phyloP scores from a whole-genome alignment of 805 yeast species.

The Spathaspora hagerdaliae region DNA sequence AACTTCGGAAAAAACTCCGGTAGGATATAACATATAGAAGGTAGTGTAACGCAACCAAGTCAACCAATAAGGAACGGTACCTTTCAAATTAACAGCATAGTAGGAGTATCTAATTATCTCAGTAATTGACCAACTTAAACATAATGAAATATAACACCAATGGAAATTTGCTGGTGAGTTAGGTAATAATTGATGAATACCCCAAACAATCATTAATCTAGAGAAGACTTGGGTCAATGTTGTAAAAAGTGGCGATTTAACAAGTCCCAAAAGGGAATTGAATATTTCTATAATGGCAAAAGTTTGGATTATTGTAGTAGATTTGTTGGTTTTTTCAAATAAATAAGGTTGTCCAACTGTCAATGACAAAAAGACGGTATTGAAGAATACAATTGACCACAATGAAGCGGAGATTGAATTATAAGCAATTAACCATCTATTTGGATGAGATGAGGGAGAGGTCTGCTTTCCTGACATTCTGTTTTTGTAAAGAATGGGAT shows the following conservation, averaged over 20 bases:
- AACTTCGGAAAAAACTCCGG: slow-evolving; percentile 88
- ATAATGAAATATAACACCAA: slow-evolving; percentile 63
- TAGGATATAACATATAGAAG: slow-evolving; percentile 80
- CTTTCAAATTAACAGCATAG: slow-evolving; percentile 66
- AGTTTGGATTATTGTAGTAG: slow-evolving; percentile 68
- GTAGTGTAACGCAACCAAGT: slow-evolving; percentile 78
- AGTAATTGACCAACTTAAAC: slow-evolving; percentile 89
- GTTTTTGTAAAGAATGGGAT: neutral
- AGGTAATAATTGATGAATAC: slow-evolving; percentile 76
- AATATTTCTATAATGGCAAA: slow-evolving; percentile 76
- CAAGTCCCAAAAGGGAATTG: slow-evolving; percentile 76
- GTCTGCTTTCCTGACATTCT: slow-evolving; percentile 1
- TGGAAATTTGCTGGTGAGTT: slow-evolving; percentile 56
- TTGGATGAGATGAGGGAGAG: slow-evolving; percentile 11
- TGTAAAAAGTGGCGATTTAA: slow-evolving; percentile 79
- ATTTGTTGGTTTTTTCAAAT: slow-evolving; percentile 53
- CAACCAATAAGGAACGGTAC: slow-evolving; percentile 56
- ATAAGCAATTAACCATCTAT: slow-evolving; percentile 38
- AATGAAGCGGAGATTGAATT: slow-evolving; percentile 39
- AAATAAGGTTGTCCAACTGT: slow-evolving; percentile 61
- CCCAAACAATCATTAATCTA: slow-evolving; percentile 76
- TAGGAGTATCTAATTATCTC: slow-evolving; percentile 86
- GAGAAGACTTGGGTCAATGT: slow-evolving; percentile 87
- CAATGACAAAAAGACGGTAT: slow-evolving; percentile 30
- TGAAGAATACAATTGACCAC: slow-evolving; percentile 39